Evolutionary conservation across 2,329 filamentous ascomycete genomes (phyloP), one percentile per base, ranked within the genome.

Genomic region (Diplodia intermedia): DNA sequence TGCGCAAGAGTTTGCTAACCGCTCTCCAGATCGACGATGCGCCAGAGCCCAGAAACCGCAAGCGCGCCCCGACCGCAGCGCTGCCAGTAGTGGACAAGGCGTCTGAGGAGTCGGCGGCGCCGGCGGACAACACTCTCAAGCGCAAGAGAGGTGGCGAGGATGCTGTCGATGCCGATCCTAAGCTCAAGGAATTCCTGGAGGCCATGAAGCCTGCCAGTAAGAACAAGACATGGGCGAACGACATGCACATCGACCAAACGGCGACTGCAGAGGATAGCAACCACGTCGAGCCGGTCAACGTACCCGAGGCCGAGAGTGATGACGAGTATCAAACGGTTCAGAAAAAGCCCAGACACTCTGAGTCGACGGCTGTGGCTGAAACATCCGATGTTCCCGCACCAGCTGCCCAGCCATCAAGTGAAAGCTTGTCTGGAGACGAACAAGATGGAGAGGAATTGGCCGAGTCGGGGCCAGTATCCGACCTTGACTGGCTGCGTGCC

Each of bases 401-500:
- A 52, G 60, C 60, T 29, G 50, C n/a, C 3, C 60, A 52, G 31
- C 31, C 47, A 52, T 18, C 60, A 43, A 31, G n/a, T n/a, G 47
- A 63, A 15, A 52, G n/a, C 60, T 36, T 20, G 29, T 40, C 53
- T 33, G 31, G 40, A 23, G 54, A 52, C 54, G 9, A 54, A 20
- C 29, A 66, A 36, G 23, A 72, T 67, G 76, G 43, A 12, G 69
- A 73, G 14, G 70, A 69, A 23, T 68, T 61, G 40, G 56, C 71
- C 52, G 61, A 72, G 26, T 74, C 75, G 60, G 29, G 40, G 55
- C 82, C 82, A 62, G 84, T 89, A 3, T 90, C 90, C 26, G 93
- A 97, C 80, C 89, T 90, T 69, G 94, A 98, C 79, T 99, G 95
- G 95, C 84, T 97, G 72, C 89, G 94, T 68, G 94, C 91, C 70